These are phyloP conservation scores for Funneliformis geosporum DNA, from an alignment of 192 early-diverging fungal genomes.

Conservation along the genomic window DNA sequence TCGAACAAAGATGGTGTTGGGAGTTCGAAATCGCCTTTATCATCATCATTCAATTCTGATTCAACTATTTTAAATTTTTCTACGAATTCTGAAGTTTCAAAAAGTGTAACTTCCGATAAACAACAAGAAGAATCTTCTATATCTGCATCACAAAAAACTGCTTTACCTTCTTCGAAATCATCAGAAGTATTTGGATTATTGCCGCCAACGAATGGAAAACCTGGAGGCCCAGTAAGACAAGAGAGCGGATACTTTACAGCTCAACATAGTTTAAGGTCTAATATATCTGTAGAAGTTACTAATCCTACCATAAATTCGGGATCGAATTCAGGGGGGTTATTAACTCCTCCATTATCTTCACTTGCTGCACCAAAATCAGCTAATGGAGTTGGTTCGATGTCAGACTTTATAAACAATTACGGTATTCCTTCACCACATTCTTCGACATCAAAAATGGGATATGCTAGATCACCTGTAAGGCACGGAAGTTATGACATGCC, in stretches of 20 bases:
- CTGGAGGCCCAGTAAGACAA: background rate
- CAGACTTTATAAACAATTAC: background rate
- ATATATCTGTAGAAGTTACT: background rate
- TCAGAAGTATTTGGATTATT: constrained; percentile 5
- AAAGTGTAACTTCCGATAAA: background rate
- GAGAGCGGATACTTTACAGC: constrained; percentile 27
- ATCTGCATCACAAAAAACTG: background rate
- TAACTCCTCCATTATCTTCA: constrained; percentile 6
- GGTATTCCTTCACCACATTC: background rate
- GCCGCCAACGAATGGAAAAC: constrained; percentile 3
- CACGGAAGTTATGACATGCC: constrained; percentile 17
- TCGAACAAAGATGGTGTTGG: background rate
- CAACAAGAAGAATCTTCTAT: background rate
- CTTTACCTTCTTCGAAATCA: background rate
- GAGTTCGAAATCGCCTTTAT: background rate
- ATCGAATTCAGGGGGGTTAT: constrained; percentile 13
- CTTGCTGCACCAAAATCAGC: background rate
- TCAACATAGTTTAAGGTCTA: background rate
- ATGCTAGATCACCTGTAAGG: background rate
- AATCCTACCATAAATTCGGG: background rate
- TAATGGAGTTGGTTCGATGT: background rate
- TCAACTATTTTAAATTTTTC: background rate
- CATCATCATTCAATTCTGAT: background rate
- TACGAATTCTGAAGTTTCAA: background rate
- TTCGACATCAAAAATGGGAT: background rate